Conservation (phyloP, 257 asterid genomes). For the Penstemon barbatus region DNA sequence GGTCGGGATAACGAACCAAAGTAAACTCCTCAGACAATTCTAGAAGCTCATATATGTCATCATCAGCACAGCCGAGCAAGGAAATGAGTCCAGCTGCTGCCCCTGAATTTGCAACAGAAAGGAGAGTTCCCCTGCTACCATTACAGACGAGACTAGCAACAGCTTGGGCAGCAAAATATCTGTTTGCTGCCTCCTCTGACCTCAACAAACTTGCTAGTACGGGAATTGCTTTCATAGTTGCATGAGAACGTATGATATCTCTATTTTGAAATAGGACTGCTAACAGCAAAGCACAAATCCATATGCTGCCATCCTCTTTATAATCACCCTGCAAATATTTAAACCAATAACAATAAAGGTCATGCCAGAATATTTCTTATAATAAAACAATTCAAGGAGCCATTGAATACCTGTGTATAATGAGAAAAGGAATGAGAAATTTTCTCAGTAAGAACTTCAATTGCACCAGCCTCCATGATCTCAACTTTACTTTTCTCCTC, state of each 20-base stretch:
- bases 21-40: constrained; percentile 80
- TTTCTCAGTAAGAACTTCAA: constrained; percentile 84
- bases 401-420: constrained; percentile 61
- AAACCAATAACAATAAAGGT: constrained; percentile 6
- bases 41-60: constrained; percentile 72
- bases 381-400: constrained; percentile 1
- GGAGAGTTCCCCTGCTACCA: constrained; percentile 99
- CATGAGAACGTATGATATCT: constrained; percentile 79
- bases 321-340: constrained; percentile 49
- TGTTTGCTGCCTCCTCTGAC: constrained; percentile 82
- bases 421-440: constrained; percentile 66
- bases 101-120: constrained; percentile 96
- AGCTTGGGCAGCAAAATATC: constrained; percentile 97
- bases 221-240: constrained; percentile 86
- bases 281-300: constrained; percentile 78
- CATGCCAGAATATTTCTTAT: constrained; percentile 12
- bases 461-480: constrained; percentile 91
- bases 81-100: constrained; percentile 89
- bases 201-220: constrained; percentile 77
- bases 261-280: constrained; percentile 86
- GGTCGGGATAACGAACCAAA: constrained; percentile 85
- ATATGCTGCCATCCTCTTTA: constrained; percentile 74
- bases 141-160: constrained; percentile 94
- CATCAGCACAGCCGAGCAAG: constrained; percentile 92
- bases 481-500: constrained; percentile 71